These are phyloP conservation scores for Sclerotinia nivalis DNA, from an alignment of 2,329 filamentous ascomycete species.

Conservation along the genomic window DNA sequence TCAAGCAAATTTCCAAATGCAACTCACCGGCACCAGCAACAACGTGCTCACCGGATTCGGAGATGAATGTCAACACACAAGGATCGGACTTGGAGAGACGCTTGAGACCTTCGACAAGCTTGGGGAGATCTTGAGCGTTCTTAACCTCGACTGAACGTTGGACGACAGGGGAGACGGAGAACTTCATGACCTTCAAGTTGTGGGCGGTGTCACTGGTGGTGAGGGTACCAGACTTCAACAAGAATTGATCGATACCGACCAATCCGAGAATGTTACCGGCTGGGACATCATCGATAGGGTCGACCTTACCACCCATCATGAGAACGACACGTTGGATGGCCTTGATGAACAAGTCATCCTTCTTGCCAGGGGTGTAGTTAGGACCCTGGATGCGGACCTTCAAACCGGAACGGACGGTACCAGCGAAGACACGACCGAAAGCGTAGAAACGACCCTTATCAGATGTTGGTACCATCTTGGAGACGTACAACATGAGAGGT, in stretches of 20 bases:
- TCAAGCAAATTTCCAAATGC: conserved; percentile 99
- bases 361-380: conserved; percentile 97
- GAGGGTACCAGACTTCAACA: conserved; percentile 99
- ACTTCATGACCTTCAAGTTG: conserved; percentile 99
- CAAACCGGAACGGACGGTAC: conserved; percentile 95
- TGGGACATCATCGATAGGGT: conserved; percentile 98
- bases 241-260: conserved; percentile 99
- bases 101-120: conserved; percentile 99
- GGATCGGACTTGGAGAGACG: conserved; percentile 99
- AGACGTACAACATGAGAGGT: conserved; percentile 99
- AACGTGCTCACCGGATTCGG: conserved; percentile 95
- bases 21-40: conserved; percentile 99
- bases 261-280: conserved; percentile 99
- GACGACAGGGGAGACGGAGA: conserved; percentile 99
- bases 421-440: conserved; percentile 99
- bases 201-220: conserved; percentile 96
- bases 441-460: conserved; percentile 99
- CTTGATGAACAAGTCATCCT: conserved; percentile 99
- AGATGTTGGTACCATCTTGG: conserved; percentile 99
- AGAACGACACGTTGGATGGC: conserved; percentile 99
- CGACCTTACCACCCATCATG: conserved; percentile 99
- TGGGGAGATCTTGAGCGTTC: conserved; percentile 99
- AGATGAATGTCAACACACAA: conserved; percentile 90
- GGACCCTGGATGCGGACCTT: conserved; percentile 99
- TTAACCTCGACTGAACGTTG: conserved; percentile 99